Percentiles rank a stretch among this genome's conserved stretches.
Evolutionary conservation across 208 protist genomes (phyloP).

Genomic region (Acanthamoeba royreba): DNA sequence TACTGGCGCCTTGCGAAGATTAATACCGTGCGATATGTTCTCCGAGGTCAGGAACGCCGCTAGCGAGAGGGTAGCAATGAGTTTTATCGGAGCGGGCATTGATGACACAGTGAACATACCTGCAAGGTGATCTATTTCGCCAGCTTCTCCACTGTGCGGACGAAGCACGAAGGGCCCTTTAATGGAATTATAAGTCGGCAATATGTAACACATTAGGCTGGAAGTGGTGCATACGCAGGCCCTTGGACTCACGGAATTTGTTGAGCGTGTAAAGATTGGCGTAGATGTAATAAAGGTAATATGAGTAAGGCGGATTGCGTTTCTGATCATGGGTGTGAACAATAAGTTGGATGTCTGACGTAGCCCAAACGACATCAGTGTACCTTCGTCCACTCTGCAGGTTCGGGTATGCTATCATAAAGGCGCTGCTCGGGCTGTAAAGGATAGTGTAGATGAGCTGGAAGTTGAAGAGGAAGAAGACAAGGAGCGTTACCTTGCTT

Average conservation of each 20-base stretch:
- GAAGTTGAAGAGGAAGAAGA: slow-evolving; percentile 50
- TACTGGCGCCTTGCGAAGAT: slow-evolving; percentile 89
- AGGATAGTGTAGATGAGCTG: background rate
- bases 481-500: slow-evolving; percentile 78
- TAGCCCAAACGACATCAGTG: too few relatives aligned
- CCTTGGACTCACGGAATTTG: slow-evolving; percentile 77
- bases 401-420: background rate
- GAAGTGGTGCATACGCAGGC: background rate
- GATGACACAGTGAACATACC: slow-evolving; percentile 32
- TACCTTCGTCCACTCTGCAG: background rate
- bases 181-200: too few relatives aligned
- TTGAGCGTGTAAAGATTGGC: slow-evolving; percentile 98
- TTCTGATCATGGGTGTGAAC: slow-evolving; percentile 42
- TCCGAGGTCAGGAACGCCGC: slow-evolving; percentile 91
- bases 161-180: slow-evolving; percentile 85
- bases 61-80: background rate
- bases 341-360: background rate
- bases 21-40: slow-evolving; percentile 96
- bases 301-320: slow-evolving; percentile 98
- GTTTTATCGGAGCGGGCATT: background rate
- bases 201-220: background rate
- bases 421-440: background rate
- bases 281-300: slow-evolving; percentile 97
- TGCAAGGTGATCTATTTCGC: slow-evolving; percentile 90
- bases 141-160: slow-evolving; percentile 95